These are phyloP conservation scores for Curvularia sp. DNA, from an alignment of 2,329 filamentous ascomycete genomes.

Conservation along the genomic window DNA sequence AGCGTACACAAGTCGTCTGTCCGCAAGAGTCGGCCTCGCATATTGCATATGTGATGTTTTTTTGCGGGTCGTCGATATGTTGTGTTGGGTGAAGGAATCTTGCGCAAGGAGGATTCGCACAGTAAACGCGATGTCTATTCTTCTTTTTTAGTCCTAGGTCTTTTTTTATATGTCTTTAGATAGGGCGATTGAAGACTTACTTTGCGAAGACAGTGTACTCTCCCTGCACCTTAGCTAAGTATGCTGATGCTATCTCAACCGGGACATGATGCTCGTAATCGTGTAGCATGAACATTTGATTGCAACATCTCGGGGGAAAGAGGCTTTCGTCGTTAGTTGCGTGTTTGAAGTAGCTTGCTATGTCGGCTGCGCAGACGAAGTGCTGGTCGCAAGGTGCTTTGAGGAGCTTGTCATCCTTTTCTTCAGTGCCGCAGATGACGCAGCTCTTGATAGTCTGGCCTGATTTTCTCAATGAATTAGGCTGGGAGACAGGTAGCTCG, in stretches of 20 bases:
- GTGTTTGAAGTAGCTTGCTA: conserved; percentile 33
- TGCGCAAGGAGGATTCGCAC: conserved; percentile 28
- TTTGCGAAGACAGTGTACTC: conserved; percentile 39
- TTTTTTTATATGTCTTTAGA: not conserved
- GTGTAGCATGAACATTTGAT: conserved; percentile 29
- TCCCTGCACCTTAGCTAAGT: conserved; percentile 34
- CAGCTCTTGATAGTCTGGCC: conserved; percentile 23
- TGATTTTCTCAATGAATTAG: not conserved
- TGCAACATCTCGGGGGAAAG: conserved; percentile 42
- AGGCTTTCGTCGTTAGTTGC: conserved; percentile 37
- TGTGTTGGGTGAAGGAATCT: conserved; percentile 33
- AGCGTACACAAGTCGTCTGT: conserved; percentile 33
- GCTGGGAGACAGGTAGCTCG: not conserved
- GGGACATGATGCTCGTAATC: conserved; percentile 32
- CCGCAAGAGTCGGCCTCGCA: conserved; percentile 32
- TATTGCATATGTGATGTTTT: conserved; percentile 28
- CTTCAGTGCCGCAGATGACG: conserved; percentile 34
- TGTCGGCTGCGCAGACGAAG: conserved; percentile 34
- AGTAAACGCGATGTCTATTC: conserved; percentile 40
- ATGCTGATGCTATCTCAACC: conserved; percentile 29
- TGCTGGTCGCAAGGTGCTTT: conserved; percentile 33
- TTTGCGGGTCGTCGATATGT: conserved; percentile 24
- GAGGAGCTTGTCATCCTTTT: conserved; percentile 22
- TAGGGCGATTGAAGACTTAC: conserved; percentile 23
- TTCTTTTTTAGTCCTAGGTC: not conserved